Evolutionary conservation across 2,329 filamentous ascomycete species (phyloP), one percentile per base, ranked within the genome.

Genomic region (Fusarium sp.): DNA sequence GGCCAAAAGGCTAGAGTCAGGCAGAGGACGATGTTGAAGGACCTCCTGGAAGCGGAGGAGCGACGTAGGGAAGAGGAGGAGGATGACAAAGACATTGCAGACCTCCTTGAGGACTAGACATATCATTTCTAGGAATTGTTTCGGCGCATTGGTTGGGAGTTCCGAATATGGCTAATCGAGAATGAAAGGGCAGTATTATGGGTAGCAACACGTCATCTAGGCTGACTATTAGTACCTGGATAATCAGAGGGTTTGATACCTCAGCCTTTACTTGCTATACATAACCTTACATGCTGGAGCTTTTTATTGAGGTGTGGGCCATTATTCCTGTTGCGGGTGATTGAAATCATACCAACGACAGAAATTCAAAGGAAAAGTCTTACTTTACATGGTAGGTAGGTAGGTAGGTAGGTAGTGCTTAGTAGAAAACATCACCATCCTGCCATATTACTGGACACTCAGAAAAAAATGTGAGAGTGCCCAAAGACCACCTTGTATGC

Each of bases 51-150:
- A 72, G 85, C 83, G 69, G 90, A 91, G 79, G 82, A 87, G 79
- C 78, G 87, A 70, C 81, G 84, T 68, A 84, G 87, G 72, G 76
- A 80, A 48, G 88, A 90, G 70, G 87, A 90, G 59, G 84, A 91
- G 68, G 88, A 90, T 62, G 90, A 93, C 76, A 90, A 91, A 79
- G 90, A 94, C 76, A 90, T 94, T 70, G 86, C 88, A 75, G 89
- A 94, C 78, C 88, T 90, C 72, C 77, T 94, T 76, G 83, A 87
- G 71, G 84, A 88, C 74, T 85, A 79, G 53, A 17, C 10, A 17
- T 31, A 17, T 45, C 13, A 9, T 42, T 23, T 17, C 23, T 31
- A 52, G 47, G 33, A n/a, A 25, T 45, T 18, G 17, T 29, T 42
- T 21, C 25, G 42, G 37, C 37, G 33, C 36, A 51, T 50, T 31